phyloP scores from a whole-genome alignment of 352 stramenopile species.

The Globisporangium splendens region DNA sequence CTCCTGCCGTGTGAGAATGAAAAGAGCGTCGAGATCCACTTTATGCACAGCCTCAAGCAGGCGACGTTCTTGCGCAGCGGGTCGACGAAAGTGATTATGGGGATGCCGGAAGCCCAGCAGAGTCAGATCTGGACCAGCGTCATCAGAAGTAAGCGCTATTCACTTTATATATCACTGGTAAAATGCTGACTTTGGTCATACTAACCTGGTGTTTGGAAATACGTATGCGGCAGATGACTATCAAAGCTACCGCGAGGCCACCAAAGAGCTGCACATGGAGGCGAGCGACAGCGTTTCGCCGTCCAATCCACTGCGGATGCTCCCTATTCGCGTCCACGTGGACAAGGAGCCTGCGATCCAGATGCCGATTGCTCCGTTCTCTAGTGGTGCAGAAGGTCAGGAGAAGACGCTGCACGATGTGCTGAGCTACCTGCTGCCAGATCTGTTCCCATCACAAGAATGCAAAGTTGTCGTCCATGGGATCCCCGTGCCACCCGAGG shows the following conservation, averaged over 20 bases:
- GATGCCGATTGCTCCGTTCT: conserved; percentile 59
- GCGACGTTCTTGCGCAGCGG: conserved; percentile 67
- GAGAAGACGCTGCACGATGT: conserved; percentile 50
- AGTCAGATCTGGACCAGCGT: conserved; percentile 80
- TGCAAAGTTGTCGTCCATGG: conserved; percentile 54
- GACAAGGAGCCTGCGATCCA: conserved; percentile 55
- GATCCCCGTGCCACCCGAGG: conserved; percentile 35
- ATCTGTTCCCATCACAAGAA: conserved; percentile 38
- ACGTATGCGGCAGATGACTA: conserved; percentile 35
- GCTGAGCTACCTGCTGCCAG: conserved; percentile 52
- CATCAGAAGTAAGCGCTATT: conserved; percentile 43
- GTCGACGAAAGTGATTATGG: conserved; percentile 81
- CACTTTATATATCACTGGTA: not conserved
- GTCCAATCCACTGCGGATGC: conserved; percentile 29
- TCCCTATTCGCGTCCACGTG: conserved; percentile 69
- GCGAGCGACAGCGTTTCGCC: conserved; percentile 25
- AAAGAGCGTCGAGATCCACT: conserved; percentile 70
- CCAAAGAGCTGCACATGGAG: conserved; percentile 38
- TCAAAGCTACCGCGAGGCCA: conserved; percentile 51
- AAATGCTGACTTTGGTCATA: not conserved
- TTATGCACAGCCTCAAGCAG: conserved; percentile 86
- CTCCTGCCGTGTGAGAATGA: conserved; percentile 77
- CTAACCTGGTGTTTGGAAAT: not conserved
- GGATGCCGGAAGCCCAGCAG: conserved; percentile 72
- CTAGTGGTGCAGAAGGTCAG: conserved; percentile 33